Percentiles rank a stretch among this genome's conserved stretches.
These are phyloP conservation scores for Seiridium cupressi DNA, from an alignment of 2,329 filamentous ascomycete genomes.

Conservation along the genomic window DNA sequence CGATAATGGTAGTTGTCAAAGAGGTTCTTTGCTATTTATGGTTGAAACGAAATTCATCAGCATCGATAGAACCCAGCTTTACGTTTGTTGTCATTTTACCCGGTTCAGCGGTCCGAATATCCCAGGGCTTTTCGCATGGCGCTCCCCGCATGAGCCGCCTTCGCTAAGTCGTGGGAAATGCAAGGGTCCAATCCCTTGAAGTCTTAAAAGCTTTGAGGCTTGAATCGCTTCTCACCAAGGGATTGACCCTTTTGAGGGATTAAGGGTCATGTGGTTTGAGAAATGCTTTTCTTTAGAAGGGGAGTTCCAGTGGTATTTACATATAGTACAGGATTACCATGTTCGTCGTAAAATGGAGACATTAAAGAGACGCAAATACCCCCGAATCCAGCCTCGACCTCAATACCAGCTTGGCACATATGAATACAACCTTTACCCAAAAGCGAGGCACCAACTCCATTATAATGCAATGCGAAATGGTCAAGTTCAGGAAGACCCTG, in stretches of 20 bases:
- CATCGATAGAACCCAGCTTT: neutral
- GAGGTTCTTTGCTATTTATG: too few relatives aligned
- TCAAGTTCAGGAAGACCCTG: neutral
- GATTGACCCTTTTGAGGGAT: neutral
- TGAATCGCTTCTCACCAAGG: too few relatives aligned
- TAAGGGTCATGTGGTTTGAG: neutral
- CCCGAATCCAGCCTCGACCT: neutral
- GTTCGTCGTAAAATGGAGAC: neutral
- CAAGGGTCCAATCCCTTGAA: too few relatives aligned
- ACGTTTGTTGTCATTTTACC: neutral
- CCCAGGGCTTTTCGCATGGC: neutral
- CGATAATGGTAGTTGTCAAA: too few relatives aligned
- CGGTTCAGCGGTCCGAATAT: constrained; percentile 2
- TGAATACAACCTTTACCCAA: neutral
- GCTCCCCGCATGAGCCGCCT: constrained; percentile 1
- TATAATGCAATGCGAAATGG: neutral
- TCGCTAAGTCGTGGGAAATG: neutral
- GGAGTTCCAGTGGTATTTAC: constrained; percentile 1
- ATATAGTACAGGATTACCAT: constrained; percentile 5
- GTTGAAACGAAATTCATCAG: neutral
- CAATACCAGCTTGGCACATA: neutral
- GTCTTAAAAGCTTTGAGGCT: too few relatives aligned
- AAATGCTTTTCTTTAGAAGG: neutral
- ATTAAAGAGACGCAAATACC: neutral
- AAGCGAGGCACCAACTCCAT: constrained; percentile 7